Conservation (phyloP, 768 basidiomycete genomes). For the Pleurotus salmoneostramineus region DNA sequence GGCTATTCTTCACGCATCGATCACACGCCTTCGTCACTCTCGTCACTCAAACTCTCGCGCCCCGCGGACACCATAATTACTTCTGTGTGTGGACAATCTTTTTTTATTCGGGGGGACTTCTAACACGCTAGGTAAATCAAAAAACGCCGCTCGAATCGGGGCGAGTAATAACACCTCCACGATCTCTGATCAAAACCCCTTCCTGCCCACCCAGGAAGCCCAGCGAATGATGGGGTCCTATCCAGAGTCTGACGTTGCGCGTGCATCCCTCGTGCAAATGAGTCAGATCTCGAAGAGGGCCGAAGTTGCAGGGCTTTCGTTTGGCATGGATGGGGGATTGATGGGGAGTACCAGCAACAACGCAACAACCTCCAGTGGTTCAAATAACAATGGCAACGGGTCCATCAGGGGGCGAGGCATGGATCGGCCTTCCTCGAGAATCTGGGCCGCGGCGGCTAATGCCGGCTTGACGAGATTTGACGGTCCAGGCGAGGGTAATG, state of each 20-base stretch:
- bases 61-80: background rate
- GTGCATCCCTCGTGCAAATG: constrained; percentile 71
- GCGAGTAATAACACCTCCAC: constrained; percentile 4
- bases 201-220: constrained; percentile 54
- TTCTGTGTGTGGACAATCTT: background rate
- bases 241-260: constrained; percentile 56
- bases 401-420: constrained; percentile 2
- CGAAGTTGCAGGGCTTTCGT: constrained; percentile 24
- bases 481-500: constrained; percentile 11
- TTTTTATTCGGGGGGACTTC: background rate
- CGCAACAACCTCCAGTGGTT: background rate
- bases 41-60: too few species aligned
- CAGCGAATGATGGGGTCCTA: constrained; percentile 43
- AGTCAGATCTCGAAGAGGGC: constrained; percentile 72
- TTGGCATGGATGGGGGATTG: constrained; percentile 11
- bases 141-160: constrained; percentile 1
- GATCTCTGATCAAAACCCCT: constrained; percentile 34
- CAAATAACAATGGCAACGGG: constrained; percentile 5
- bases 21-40: background rate
- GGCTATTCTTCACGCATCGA: background rate
- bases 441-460: constrained; percentile 17
- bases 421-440: constrained; percentile 11
- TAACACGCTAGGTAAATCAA: constrained; percentile 5
- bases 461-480: constrained; percentile 7
- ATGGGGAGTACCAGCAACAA: background rate